Base-by-base conservation (phyloP, 2,329 filamentous ascomycete species). In the Endocalyx cinctus region DNA sequence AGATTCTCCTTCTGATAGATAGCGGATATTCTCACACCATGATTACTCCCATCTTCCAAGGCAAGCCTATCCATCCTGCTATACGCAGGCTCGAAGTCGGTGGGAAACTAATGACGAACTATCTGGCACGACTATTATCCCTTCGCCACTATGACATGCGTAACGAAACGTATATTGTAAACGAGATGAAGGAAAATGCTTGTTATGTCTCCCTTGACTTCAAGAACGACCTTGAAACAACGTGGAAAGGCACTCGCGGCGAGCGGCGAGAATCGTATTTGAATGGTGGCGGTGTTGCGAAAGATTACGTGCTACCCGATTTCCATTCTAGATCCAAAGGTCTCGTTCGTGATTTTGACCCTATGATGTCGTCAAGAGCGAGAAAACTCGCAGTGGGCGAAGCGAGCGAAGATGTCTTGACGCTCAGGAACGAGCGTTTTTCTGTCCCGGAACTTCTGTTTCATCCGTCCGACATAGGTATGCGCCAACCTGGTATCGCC, bases 121-220 rank as follows among this genome's bases (percentile, higher is more conserved):
- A 94, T 56, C 71, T 98, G 20, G 90, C 92, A 29, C 85, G 92
- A 36, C 72, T 94, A 12, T 79, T 97, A 13, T 96, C 89, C 2
- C 72, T 94, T 11, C 82, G 92, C 6, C 88, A 96, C 53, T 95
- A 94, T 60, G 90, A 96, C 57, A 89, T 98, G 79, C 80, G 92
- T 42, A 89, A 94, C 58, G 92, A 98, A 50, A 83, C 85, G 1
- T 82, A 94, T 58, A 82, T 97, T 31, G 87, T 96, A 56, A 95
- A 95, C 51, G 86, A 96, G 58, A 89, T 97, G 60, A 98, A 98
- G 55, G 92, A 98, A 57, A 74, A 82, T 5, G 80, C 84, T 1
- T 94, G 87, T 55, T 97, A 84, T 49, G 80, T 96, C 10, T 84
- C 84, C 3, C 65, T 76, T 1, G 79, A 94, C 52, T 96, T 97